Evolutionary conservation across 2,329 filamentous ascomycete genomes (phyloP), one percentile per base, ranked within the genome.

Genomic region (Rutstroemia sp.): DNA sequence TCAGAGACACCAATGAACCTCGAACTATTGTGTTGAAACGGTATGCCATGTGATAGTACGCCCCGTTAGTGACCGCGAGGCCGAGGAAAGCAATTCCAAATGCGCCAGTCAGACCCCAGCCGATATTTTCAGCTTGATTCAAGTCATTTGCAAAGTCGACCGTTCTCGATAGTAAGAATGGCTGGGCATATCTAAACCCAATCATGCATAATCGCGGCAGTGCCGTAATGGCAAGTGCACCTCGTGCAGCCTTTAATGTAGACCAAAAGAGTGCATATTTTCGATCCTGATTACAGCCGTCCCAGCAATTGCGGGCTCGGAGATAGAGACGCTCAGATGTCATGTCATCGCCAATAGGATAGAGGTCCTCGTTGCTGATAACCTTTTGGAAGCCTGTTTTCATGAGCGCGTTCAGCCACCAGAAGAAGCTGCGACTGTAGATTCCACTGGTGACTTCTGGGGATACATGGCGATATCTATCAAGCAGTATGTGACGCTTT

Each of bases 361-460:
- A 71, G 21, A 75, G 56, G 56, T 74, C 70, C 27, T 65, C 61
- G 5, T 70, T 69, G 45, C 59, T 66, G 16, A 75, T 61, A 45
- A 74, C 60, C 21, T 65, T 65, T 21, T 61, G 63, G 38, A 71
- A 75, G 1, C 74, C 74, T 10, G 60, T 68, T 48, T 61, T 52
- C 60, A 75, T 64, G 19, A 75, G 63, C 6, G 67, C 65, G 38
- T 70, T 71, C 39, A 75, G 61, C 74, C 73, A 75, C 59, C 69
- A 69, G 54, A 73, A 71, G 38, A 74, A 63, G 19, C 68, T 69
- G 10, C 68, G 69, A 55, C 66, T 71, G 41, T 73, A 72, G 7
- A 75, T 61, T 14, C 74, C 73, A 57, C 72, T 72, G 0, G 68
- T 71, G 0, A 65, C 66, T 57, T 75, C 73, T 4, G 74, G 72